Evolutionary conservation across 768 basidiomycete species (phyloP), one percentile per base, ranked within the genome.

Genomic region (Arthromyces matolae): DNA sequence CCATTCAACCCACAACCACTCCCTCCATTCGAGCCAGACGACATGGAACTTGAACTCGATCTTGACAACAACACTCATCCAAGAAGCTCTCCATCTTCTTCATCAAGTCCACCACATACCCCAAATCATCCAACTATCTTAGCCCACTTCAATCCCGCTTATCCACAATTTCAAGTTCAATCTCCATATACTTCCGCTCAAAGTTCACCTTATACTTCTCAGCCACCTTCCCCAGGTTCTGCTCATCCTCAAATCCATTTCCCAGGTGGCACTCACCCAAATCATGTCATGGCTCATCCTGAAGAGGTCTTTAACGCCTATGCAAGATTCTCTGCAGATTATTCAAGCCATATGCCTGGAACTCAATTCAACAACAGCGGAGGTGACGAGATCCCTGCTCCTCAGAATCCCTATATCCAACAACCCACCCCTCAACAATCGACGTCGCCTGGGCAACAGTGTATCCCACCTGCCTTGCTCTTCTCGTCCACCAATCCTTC

Each of bases 31-130:
- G 87, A 89, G 60, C 71, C 84, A 0, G 86, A 88, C 61, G 88
- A 90, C 56, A 89, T 90, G 86, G 87, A 89, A 55, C 75, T 89
- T 18, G 86, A 88, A 42, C 61, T 88, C 20, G 86, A 87, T 54
- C 70, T 75, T 12, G 72, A 72, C 37, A 60, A 66, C 38, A 52
- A 60, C 9, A 56, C 66, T 1, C 60, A 61, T 23, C 63, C 60
- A 1, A 31, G 56, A n/a, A 61, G 60, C 52, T 69, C 71, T 7
- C 70, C 70, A 1, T 72, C 77, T 1, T 72, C 74, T 1, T 72
- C 72, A 5, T 66, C 75, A 4, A 67, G 69, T 8, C 76, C 77
- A 0, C 75, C 81, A 3, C 69, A 76, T 44, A 78, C 78, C 1
- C 72, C 79, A 5, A 71, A 76, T n/a, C 76, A 53, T 19, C 49